Evolutionary conservation across 257 asterid species (phyloP).

Genomic region (Plectranthus barbatus): DNA sequence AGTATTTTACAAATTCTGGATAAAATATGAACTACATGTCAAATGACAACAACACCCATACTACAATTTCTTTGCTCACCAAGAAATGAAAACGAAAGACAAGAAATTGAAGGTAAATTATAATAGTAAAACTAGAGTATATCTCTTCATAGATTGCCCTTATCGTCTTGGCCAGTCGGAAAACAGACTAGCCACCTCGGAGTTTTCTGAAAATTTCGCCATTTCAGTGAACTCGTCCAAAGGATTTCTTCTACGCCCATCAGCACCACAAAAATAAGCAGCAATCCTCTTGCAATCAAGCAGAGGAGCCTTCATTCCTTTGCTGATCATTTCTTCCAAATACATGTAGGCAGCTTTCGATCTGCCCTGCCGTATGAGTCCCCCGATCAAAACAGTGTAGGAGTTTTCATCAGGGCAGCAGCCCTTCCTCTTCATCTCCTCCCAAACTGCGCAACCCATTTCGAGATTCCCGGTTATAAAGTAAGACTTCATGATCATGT

Average conservation of each 20-base stretch:
- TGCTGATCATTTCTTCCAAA: slow-evolving; percentile 77
- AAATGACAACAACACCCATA: not conserved
- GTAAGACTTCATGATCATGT: slow-evolving; percentile 78
- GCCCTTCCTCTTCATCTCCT: slow-evolving; percentile 78
- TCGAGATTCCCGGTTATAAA: slow-evolving; percentile 49
- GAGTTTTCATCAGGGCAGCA: slow-evolving; percentile 89
- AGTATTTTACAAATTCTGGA: not conserved
- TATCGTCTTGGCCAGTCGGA: slow-evolving; percentile 51
- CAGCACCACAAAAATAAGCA: slow-evolving; percentile 36
- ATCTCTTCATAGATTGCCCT: slow-evolving; percentile 11
- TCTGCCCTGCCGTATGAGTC: slow-evolving; percentile 71
- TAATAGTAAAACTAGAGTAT: too few relatives aligned
- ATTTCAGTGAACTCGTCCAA: slow-evolving; percentile 51
- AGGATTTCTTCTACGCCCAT: slow-evolving; percentile 32
- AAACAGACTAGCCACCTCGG: slow-evolving; percentile 41
- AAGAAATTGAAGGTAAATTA: too few relatives aligned
- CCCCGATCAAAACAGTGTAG: slow-evolving; percentile 59
- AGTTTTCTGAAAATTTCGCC: slow-evolving; percentile 53
- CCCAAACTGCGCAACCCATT: slow-evolving; percentile 68
- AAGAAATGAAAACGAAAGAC: too few relatives aligned
- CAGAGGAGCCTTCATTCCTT: slow-evolving; percentile 84
- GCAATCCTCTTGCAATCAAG: slow-evolving; percentile 57
- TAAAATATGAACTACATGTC: not conserved
- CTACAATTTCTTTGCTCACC: not conserved
- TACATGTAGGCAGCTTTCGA: slow-evolving; percentile 52